Base-by-base conservation (phyloP, 169 alveolate genomes). In the Plasmodium blacklocki region DNA sequence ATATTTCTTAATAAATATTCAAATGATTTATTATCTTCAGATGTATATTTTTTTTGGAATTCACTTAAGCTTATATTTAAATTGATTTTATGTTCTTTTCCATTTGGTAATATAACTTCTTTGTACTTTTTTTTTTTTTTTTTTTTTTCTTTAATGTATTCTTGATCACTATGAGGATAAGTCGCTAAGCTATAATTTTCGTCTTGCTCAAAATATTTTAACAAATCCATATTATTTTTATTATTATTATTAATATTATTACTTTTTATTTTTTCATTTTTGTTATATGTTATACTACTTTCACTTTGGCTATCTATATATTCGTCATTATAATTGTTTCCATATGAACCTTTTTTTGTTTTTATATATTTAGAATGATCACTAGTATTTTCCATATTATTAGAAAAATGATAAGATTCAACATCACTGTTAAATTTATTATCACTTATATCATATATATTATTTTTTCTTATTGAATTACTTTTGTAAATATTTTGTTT, bases 21-120 rank as follows among this genome's bases (percentile, higher is more conserved):
- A 68, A 89, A 93, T 19, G 94, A 92, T 47, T 92, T 83, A 68
- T 93, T 93, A 74, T 93, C 96, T 54, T 93, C 96, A 43, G 95
- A 92, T 32, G 95, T 91, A 68, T 89, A 93, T 26, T 68, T 91
- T 21, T 92, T 88, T 67, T 88, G 83, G 67, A 93, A 93, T 49
- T 93, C 93, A n/a, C 93, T 92, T 49, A 93, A 72, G 56, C 64
- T 93, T 26, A 91, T 89, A 26, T 94, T 93, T 29, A 90, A 85
- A 39, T 91, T 91, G 47, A 93, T 94, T 73, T 88, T 59, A 74
- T 93, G 93, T 58, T 88, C 83, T 64, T 88, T 58, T 1, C 93
- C 93, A 32, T 66, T 78, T 43, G 89, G 64, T 23, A 78, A 45
- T 3, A 59, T 18, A 9, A 78, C 89, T 78, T 66, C 52, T 47